Percentiles rank a stretch among this genome's conserved stretches.
These are phyloP conservation scores for Daldinia bambusicola DNA, from an alignment of 495 filamentous ascomycete species.

Conservation along the genomic window DNA sequence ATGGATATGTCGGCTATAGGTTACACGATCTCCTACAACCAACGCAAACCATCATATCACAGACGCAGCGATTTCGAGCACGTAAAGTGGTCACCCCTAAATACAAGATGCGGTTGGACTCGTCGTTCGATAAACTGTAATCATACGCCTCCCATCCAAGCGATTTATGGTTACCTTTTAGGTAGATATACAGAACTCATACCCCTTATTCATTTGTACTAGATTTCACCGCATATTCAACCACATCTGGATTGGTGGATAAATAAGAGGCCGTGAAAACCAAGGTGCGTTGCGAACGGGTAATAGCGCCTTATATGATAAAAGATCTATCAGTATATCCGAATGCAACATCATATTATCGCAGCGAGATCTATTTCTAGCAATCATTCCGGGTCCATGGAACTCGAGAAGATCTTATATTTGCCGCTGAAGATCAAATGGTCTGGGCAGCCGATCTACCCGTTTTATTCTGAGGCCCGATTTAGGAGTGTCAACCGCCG, in stretches of 20 bases:
- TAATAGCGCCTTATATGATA: too few relatives aligned
- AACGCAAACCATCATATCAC: slow-evolving; percentile 13
- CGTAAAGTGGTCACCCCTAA: not conserved
- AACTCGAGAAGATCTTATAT: not conserved
- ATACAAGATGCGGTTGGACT: slow-evolving; percentile 1
- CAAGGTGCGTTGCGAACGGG: too few relatives aligned
- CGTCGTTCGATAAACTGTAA: slow-evolving; percentile 13
- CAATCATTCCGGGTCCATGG: not conserved
- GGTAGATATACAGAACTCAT: slow-evolving; percentile 11
- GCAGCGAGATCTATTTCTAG: slow-evolving; percentile 4
- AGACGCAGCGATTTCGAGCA: not conserved
- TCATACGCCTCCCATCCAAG: too few relatives aligned
- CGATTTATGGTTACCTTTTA: too few relatives aligned
- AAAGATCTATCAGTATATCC: too few relatives aligned
- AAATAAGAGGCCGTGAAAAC: not conserved
- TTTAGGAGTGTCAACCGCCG: slow-evolving; percentile 7
- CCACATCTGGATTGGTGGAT: not conserved
- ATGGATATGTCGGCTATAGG: slow-evolving; percentile 20
- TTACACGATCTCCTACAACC: slow-evolving; percentile 11
- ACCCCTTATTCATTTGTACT: slow-evolving; percentile 13
- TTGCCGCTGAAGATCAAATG: not conserved
- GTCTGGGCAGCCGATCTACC: not conserved
- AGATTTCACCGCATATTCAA: slow-evolving; percentile 7
- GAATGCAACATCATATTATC: slow-evolving; percentile 2
- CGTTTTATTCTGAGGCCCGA: not conserved